These are phyloP conservation scores for Phytophthora podocarpi DNA, from an alignment of 352 stramenopile species.

Conservation along the genomic window DNA sequence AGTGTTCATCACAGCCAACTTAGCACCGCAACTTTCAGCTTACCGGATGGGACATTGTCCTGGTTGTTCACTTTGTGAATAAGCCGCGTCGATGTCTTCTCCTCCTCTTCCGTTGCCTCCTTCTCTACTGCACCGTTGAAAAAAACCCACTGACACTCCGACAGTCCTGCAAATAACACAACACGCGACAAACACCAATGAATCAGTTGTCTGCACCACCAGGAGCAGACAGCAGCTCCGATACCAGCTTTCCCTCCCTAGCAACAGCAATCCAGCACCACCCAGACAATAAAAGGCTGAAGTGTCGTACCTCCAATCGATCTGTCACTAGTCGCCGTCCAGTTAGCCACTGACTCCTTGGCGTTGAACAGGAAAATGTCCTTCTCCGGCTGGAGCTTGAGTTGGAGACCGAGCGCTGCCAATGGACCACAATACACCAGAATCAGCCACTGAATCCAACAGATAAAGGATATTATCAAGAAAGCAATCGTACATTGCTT, in stretches of 20 bases:
- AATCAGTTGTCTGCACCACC: not conserved
- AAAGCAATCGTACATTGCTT: conserved; percentile 70
- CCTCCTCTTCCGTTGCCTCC: conserved; percentile 12
- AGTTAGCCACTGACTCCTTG: conserved; percentile 54
- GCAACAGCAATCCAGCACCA: too few relatives aligned
- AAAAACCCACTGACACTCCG: conserved; percentile 73
- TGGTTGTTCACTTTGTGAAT: conserved; percentile 56
- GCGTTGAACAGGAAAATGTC: conserved; percentile 78
- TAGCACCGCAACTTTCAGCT: not conserved
- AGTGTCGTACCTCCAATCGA: conserved; percentile 71
- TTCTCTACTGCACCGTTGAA: conserved; percentile 37
- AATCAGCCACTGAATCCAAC: not conserved
- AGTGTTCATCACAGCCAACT: not conserved
- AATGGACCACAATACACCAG: conserved; percentile 1
- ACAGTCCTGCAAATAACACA: conserved; percentile 44
- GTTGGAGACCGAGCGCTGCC: conserved; percentile 71
- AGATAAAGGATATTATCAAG: not conserved
- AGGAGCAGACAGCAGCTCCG: not conserved
- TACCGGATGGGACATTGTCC: conserved; percentile 59
- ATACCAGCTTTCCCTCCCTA: not conserved
- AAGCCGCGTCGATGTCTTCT: conserved; percentile 29
- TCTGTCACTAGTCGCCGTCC: conserved; percentile 76
- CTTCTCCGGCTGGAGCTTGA: conserved; percentile 77
- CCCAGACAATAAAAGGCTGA: not conserved
- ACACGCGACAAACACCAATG: not conserved